Evolutionary conservation across 345 rosid genomes (phyloP), one percentile per base, ranked within the genome.

Genomic region (Mangifera indica): DNA sequence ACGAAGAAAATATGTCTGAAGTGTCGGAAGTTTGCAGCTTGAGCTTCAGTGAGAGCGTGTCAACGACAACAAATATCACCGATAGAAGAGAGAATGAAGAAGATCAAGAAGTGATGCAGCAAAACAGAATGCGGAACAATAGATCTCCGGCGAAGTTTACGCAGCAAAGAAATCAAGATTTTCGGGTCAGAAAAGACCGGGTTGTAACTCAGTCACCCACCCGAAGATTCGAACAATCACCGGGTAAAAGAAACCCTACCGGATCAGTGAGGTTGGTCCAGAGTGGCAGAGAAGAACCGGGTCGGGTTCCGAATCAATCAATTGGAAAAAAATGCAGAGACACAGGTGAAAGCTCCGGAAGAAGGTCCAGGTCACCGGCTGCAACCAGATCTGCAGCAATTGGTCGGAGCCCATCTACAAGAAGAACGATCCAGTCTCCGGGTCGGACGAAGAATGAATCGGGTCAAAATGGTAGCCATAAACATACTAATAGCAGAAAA

Each of bases 331-430:
- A 57, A 34, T 80, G 32, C 48, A 82, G 65, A 66, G 93, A 93
- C 57, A 88, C 84, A 70, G 90, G 79, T 12, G 97, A 87, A 72
- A 74, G 85, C 57, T 91, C 95, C 63, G 81, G 89, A 62, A 79
- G 89, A 72, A 82, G 89, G 82, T 86, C 93, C 20, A 79, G 85
- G 70, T 88, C 91, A 72, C 93, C 97, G 22, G 92, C 91, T 1
- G 64, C 56, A 26, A 84, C 82, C n/a, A 88, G 97, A 84, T 82
- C 95, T 25, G 78, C 91, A 21, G 73, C 46, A 21, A 75, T 80
- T 76, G 87, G 85, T 77, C 83, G 89, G 58, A 88, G 88, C 73
- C 85, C 79, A 13, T 84, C 85, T 21, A 76, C 65, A 1, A 84
- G 79, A 72, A 80, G 83, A 79, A 78, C 78, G 4, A 86, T 55